Evolutionary conservation across 2,329 filamentous ascomycete species (phyloP).

Genomic region (Rhynchosporium secalis): DNA sequence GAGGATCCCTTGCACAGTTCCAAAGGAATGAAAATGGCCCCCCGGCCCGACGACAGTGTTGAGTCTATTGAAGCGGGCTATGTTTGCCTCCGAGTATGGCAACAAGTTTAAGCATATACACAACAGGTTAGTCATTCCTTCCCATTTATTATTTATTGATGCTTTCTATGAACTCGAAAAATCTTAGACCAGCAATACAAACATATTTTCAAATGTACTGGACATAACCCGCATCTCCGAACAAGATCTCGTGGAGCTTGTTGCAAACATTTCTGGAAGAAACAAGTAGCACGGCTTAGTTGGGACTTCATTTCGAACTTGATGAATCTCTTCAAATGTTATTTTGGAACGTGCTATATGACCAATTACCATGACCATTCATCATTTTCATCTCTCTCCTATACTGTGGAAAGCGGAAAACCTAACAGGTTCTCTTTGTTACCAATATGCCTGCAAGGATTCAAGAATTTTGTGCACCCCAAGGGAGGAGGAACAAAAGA

Average conservation of each 20-base stretch:
- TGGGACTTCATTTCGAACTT: not conserved
- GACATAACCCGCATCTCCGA: constrained; percentile 46
- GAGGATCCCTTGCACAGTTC: constrained; percentile 25
- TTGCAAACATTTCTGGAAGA: constrained; percentile 27
- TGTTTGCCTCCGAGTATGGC: constrained; percentile 40
- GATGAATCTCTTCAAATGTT: not conserved
- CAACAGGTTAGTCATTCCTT: constrained; percentile 23
- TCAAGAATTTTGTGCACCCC: no score
- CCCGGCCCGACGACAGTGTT: constrained; percentile 37
- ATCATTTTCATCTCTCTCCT: no score
- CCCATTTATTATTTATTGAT: not conserved
- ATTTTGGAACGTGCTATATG: not conserved
- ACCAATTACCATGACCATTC: no score
- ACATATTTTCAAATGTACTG: constrained; percentile 36
- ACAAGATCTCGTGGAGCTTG: constrained; percentile 42
- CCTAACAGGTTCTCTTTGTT: not conserved
- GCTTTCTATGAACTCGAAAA: not conserved
- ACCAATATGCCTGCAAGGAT: not conserved
- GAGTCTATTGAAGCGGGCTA: constrained; percentile 39
- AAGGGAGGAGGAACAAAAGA: not conserved
- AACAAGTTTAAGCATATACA: constrained; percentile 43
- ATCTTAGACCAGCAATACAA: not conserved
- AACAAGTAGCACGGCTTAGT: constrained; percentile 9
- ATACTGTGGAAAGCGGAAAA: not conserved
- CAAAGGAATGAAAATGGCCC: constrained; percentile 31